Conservation (phyloP, 805 yeast genomes). For the Candida koratica region DNA sequence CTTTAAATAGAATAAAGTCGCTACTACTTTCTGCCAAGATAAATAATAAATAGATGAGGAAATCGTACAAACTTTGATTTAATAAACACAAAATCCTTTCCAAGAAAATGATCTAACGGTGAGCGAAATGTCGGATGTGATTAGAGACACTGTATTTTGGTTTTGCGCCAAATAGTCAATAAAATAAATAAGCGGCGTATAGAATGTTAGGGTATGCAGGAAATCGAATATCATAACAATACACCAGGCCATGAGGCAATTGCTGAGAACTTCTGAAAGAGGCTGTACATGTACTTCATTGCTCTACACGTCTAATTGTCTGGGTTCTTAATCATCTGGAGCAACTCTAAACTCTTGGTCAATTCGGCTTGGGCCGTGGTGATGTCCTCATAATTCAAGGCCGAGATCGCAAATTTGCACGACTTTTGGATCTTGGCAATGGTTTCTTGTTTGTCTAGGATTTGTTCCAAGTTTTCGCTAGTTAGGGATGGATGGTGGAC, state of each 20-base stretch:
- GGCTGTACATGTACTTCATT: too few species aligned
- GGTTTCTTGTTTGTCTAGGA: conserved; percentile 52
- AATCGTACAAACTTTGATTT: background rate
- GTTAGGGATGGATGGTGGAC: conserved; percentile 9
- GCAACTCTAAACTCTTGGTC: conserved; percentile 47
- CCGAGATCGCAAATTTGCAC: conserved; percentile 74
- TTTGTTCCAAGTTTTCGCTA: conserved; percentile 42
- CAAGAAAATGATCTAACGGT: conserved; percentile 4
- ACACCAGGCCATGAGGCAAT: conserved; percentile 3
- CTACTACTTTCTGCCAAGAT: too few species aligned
- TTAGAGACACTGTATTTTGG: conserved; percentile 3
- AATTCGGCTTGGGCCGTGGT: conserved; percentile 65
- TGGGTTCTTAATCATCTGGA: conserved; percentile 17
- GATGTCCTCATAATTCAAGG: conserved; percentile 72
- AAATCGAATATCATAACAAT: background rate
- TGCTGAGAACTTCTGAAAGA: too few species aligned
- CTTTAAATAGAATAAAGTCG: too few species aligned
- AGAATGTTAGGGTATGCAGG: conserved; percentile 4
- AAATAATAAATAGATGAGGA: too few species aligned
- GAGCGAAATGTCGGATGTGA: conserved; percentile 3
- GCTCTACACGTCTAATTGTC: background rate
- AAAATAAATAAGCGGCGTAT: conserved; percentile 1
- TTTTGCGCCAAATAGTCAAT: conserved; percentile 1
- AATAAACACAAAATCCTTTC: conserved; percentile 1
- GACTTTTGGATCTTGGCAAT: conserved; percentile 61